Percentiles rank a stretch among this genome's conserved stretches.
Conservation (phyloP, 2,329 filamentous ascomycete species). For the Stagonosporopsis rhizophila region DNA sequence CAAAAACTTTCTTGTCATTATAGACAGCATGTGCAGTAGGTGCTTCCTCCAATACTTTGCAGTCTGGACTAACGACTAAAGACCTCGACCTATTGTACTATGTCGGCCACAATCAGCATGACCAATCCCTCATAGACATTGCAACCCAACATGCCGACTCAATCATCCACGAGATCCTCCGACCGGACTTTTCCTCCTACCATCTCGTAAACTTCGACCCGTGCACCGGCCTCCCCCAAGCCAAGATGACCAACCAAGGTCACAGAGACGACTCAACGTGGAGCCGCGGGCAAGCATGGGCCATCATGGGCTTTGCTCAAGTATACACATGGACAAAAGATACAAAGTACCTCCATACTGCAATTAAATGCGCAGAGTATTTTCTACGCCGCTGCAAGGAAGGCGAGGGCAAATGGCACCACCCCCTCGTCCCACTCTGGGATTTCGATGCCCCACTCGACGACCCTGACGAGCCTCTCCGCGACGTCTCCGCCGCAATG, state of each 20-base stretch:
- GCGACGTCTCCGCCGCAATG: conserved; percentile 52
- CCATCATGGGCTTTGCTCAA: conserved; percentile 57
- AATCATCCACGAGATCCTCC: conserved; percentile 46
- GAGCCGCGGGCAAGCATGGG: conserved; percentile 60
- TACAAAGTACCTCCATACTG: conserved; percentile 52
- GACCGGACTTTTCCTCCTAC: conserved; percentile 46
- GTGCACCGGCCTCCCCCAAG: conserved; percentile 52
- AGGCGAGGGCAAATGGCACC: conserved; percentile 39
- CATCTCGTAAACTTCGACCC: conserved; percentile 59
- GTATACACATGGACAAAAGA: conserved; percentile 58
- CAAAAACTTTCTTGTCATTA: conserved; percentile 52
- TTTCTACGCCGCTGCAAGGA: conserved; percentile 54
- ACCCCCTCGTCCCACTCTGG: conserved; percentile 55
- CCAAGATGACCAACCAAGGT: conserved; percentile 59
- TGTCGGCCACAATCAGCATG: conserved; percentile 40
- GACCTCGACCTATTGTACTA: conserved; percentile 52
- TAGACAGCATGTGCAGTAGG: conserved; percentile 53
- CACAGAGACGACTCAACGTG: conserved; percentile 55
- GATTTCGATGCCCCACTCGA: conserved; percentile 60
- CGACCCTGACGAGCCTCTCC: conserved; percentile 37
- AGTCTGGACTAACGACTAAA: conserved; percentile 9
- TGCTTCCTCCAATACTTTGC: neutral
- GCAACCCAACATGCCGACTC: conserved; percentile 51
- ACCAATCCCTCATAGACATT: conserved; percentile 42
- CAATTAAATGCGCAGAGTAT: conserved; percentile 55